Evolutionary conservation across 192 early-diverging fungal genomes (phyloP).

Genomic region (Coemansia sp.): DNA sequence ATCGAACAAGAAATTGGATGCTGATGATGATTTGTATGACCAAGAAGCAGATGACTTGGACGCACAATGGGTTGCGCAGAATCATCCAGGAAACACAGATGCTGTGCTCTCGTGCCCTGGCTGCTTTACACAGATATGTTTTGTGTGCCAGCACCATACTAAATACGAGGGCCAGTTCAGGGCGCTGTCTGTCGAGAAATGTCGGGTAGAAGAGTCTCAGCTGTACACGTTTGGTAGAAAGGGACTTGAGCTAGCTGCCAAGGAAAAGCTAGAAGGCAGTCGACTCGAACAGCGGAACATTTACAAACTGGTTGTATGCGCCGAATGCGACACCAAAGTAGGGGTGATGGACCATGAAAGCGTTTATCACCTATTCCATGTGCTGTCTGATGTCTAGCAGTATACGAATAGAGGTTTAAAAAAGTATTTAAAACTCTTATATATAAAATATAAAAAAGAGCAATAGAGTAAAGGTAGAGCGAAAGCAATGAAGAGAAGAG

Average conservation of each 20-base stretch:
- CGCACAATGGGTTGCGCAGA: neutral
- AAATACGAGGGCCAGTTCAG: conserved; percentile 38
- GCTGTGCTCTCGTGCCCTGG: conserved; percentile 47
- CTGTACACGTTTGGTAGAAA: conserved; percentile 21
- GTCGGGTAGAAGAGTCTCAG: conserved; percentile 7
- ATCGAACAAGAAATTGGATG: neutral
- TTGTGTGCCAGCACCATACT: conserved; percentile 41
- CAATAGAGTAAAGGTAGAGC: neutral
- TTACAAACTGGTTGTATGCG: conserved; percentile 32
- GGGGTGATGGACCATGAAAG: conserved; percentile 31
- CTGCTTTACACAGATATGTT: conserved; percentile 50
- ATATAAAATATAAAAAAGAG: neutral
- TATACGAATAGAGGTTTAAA: neutral
- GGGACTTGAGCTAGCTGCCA: conserved; percentile 15
- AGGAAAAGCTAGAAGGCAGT: neutral
- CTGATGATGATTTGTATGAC: neutral
- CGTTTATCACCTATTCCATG: conserved; percentile 45
- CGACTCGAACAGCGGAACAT: neutral
- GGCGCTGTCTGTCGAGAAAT: conserved; percentile 28
- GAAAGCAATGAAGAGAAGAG: neutral
- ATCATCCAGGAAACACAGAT: conserved; percentile 31
- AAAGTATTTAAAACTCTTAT: neutral
- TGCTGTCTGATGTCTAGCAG: conserved; percentile 14
- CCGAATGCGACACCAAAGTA: conserved; percentile 30
- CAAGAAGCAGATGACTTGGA: neutral